These are phyloP conservation scores for Globisporangium camurandrum DNA, from an alignment of 352 stramenopile genomes.

Conservation along the genomic window DNA sequence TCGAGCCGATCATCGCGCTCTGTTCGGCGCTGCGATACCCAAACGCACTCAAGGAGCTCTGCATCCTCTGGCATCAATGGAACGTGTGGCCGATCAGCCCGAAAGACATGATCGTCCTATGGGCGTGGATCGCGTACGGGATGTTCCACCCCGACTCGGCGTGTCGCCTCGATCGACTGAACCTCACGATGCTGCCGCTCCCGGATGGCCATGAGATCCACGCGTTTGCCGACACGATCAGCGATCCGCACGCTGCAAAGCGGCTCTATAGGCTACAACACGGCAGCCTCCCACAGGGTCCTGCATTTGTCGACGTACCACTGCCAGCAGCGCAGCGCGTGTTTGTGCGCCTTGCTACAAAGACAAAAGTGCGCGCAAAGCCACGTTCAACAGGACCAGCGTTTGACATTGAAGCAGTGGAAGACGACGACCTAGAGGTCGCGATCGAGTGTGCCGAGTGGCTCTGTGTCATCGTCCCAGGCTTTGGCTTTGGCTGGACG, in stretches of 20 bases:
- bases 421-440: constrained; percentile 26
- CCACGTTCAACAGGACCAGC: constrained; percentile 5
- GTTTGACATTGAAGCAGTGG: constrained; percentile 5
- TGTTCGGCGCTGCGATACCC: constrained; percentile 23
- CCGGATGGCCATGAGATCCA: background rate
- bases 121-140: constrained; percentile 34
- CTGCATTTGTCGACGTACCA: constrained; percentile 18
- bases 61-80: background rate
- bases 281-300: constrained; percentile 11
- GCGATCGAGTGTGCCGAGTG: constrained; percentile 15
- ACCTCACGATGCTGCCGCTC: constrained; percentile 22
- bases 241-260: constrained; percentile 15
- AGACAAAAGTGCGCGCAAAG: constrained; percentile 16
- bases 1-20: constrained; percentile 12
- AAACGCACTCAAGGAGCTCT: constrained; percentile 15
- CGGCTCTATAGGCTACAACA: constrained; percentile 15
- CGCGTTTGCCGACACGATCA: constrained; percentile 10
- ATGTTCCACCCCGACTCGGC: constrained; percentile 33
- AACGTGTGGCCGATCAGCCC: background rate
- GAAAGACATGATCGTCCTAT: constrained; percentile 11
- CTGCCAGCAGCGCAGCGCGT: constrained; percentile 15
- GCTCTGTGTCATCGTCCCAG: constrained; percentile 28
- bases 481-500: constrained; percentile 27
- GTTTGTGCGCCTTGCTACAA: constrained; percentile 15
- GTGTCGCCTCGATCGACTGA: constrained; percentile 17